Base-by-base conservation (phyloP, 257 asterid genomes). In the Nicotiana knightiana region DNA sequence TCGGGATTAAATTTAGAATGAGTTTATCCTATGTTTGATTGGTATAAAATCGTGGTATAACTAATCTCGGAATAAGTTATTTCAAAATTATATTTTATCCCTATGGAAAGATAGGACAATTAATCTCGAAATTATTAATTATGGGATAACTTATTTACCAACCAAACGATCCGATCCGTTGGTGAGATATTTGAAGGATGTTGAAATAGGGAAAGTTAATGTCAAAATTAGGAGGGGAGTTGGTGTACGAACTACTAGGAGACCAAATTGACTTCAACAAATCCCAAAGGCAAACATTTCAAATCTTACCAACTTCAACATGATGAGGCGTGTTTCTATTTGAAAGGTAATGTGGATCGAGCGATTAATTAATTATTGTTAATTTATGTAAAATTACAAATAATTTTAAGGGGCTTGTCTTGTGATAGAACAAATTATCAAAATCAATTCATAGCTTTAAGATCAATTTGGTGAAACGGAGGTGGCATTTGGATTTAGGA, bases 31-130 rank as follows among this genome's bases (percentile, higher is more conserved):
- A 8, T 43, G 1, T 0, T 43, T 9, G 3, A 3, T 8, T 43
- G 2, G 51, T 8, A 43, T 43, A 43, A 43, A 43, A 43, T 43
- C 3, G 3, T 43, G 0, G 1, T 43, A 43, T 43, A 43, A 43
- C 48, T 43, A 43, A 43, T 43, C 9, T 37, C 46, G 9, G 9
- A 0, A 37, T 37, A 4, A 5, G 1, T 35, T 35, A 35, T 35
- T 35, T 0, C 9, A 2, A 0, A 6, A 37, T 37, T 37, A 9
- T 2, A 37, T 39, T 8, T 8, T 8, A 43, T 8, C 51, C 51
- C 0, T 8, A 43, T 7, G 3, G 0, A 43, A 43, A 0, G 0
- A 0, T 43, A 43, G 0, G 0, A 43, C 0, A 43, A 8, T 0
- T 1, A 43, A 2, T 43, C 3, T 0, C 11, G 0, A 1, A 6